phyloP scores from a whole-genome alignment of 352 stramenopile species.

The Globisporangium takayamanum region DNA sequence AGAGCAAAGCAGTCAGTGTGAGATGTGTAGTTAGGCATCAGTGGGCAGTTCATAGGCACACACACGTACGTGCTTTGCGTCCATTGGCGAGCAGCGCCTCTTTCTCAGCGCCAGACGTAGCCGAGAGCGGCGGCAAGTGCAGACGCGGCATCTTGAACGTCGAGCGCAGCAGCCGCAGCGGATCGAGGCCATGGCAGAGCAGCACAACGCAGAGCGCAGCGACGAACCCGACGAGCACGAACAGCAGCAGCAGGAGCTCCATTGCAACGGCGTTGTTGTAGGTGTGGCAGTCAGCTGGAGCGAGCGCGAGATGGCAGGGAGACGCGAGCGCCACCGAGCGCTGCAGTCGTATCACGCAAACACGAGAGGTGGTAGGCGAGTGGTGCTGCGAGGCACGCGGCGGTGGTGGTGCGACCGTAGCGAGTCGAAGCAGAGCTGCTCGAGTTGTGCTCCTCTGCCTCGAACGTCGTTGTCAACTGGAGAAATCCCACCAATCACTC shows the following conservation, averaged over 20 bases:
- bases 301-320: not conserved
- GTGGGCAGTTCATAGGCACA: not conserved
- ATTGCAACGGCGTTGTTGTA: conserved; percentile 10
- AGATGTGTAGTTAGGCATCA: too few species aligned
- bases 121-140: conserved; percentile 31
- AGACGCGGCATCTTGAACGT: conserved; percentile 44
- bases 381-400: too few species aligned
- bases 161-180: conserved; percentile 52
- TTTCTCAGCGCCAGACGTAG: conserved; percentile 34
- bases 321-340: not conserved
- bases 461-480: too few species aligned
- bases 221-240: conserved; percentile 35
- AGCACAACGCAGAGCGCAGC: conserved; percentile 31
- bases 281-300: not conserved
- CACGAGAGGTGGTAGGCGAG: too few species aligned
- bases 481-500: too few species aligned
- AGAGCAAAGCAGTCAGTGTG: not conserved
- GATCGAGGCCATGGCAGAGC: conserved; percentile 51
- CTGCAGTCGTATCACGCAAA: too few species aligned
- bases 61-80: conserved; percentile 31
- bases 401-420: too few species aligned
- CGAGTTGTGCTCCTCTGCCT: too few species aligned
- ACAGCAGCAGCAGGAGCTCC: conserved; percentile 33
- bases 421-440: too few species aligned
- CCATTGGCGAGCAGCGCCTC: conserved; percentile 36